Evolutionary conservation across 805 yeast genomes (phyloP), one percentile per base, ranked within the genome.

Genomic region (Spathaspora girioi): DNA sequence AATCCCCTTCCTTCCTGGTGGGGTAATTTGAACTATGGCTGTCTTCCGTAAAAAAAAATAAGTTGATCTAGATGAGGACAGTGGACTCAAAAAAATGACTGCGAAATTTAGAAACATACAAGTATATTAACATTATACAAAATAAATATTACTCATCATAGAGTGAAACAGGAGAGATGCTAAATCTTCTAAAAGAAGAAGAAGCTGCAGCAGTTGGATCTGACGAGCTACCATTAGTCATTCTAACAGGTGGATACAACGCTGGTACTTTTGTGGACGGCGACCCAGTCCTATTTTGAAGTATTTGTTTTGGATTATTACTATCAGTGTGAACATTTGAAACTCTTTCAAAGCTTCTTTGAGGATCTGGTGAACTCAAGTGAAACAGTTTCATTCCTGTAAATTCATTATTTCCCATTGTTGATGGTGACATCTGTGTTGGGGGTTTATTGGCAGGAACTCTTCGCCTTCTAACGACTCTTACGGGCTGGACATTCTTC

Each of bases 361-460:
- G 26, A 4, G 26, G n/a, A 6, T 17, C 38, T 11, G 47, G 47
- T 5, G 49, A 26, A 26, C 27, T 46, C 35, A 51, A 43, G 18
- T 40, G 50, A 35, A 51, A 51, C 19, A 47, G 52, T 27, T 51
- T 51, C 54, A 51, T 47, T 11, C 47, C 47, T 17, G 40, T 4
- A 35, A 29, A 45, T 17, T 45, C 47, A 1, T 3, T 10, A 15
- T 6, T 31, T 12, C 26, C 3, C n/a, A 23, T 3, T 18, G 26
- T 23, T 23, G 47, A 15, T 20, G 23, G 23, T 35, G 29, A 10
- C 11, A 42, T 4, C 15, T 14, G 18, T 3, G 14, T 5, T 35
- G 40, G 40, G 7, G 38, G 15, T n/a, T n/a, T n/a, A n/a, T n/a
- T n/a, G n/a, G n/a, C n/a, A 20, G 23, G 26, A 44, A 48, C 15